Percentiles rank a stretch among this genome's conserved stretches.
Conservation (phyloP, 2,329 filamentous ascomycete genomes). For the Xylaria sp. region DNA sequence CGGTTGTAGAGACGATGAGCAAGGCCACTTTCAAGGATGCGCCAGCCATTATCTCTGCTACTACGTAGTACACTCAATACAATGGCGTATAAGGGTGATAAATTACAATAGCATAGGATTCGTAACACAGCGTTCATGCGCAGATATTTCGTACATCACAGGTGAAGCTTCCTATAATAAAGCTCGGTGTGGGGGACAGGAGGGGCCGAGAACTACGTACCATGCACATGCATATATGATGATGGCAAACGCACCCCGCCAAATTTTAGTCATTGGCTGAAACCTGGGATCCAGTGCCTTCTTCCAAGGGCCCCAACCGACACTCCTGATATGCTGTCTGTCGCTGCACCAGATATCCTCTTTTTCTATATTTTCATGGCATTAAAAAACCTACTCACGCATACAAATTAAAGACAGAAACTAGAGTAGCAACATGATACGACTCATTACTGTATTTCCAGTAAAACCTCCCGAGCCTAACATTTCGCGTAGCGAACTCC, state of each 20-base stretch:
- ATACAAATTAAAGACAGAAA: no score
- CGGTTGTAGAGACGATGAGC: slow-evolving; percentile 91
- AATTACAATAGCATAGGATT: background rate
- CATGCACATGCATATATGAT: background rate
- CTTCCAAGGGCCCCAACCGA: background rate
- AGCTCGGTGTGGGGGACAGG: slow-evolving; percentile 4
- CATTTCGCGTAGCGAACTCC: no score
- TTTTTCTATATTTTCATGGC: no score
- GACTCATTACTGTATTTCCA: no score
- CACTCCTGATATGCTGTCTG: background rate
- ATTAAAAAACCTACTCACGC: no score
- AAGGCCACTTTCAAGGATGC: slow-evolving; percentile 75
- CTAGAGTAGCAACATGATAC: no score
- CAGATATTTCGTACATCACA: background rate
- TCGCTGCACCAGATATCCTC: no score
- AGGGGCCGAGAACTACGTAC: slow-evolving; percentile 2
- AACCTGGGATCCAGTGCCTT: background rate
- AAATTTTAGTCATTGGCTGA: slow-evolving; percentile 13
- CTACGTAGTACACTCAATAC: slow-evolving; percentile 49
- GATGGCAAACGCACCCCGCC: background rate
- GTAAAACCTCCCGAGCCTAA: no score
- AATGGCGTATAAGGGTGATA: background rate
- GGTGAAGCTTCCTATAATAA: background rate
- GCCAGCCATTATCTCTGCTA: slow-evolving; percentile 31
- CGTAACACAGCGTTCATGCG: background rate